Percentiles rank a stretch among this genome's conserved stretches.
Conservation (phyloP, 768 basidiomycete genomes). For the Flagelloscypha sp. region DNA sequence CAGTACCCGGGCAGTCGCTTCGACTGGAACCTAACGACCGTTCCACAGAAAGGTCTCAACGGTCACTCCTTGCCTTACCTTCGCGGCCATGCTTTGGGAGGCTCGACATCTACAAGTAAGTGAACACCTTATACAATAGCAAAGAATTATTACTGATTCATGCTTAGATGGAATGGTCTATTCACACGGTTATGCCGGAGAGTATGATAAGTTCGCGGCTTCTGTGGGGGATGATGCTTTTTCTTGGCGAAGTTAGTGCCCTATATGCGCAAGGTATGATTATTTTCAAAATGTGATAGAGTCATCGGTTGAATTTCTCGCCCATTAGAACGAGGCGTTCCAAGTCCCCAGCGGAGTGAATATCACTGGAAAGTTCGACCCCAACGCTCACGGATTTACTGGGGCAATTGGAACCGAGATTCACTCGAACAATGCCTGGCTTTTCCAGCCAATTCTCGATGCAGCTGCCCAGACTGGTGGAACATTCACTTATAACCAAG, state of each 20-base stretch:
- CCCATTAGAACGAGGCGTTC: conserved; percentile 23
- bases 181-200: conserved; percentile 22
- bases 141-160: too few species aligned
- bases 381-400: conserved; percentile 17
- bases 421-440: conserved; percentile 12
- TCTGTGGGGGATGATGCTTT: conserved; percentile 22
- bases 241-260: conserved; percentile 21
- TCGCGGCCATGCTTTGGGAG: conserved; percentile 24
- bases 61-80: conserved; percentile 18
- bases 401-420: conserved; percentile 19
- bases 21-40: conserved; percentile 17
- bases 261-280: conserved; percentile 20
- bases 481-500: conserved; percentile 23
- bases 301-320: not conserved
- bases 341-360: conserved; percentile 21
- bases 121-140: conserved; percentile 2
- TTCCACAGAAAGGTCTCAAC: conserved; percentile 5
- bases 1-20: too few species aligned
- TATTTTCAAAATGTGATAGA: too few species aligned
- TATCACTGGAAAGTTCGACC: conserved; percentile 20
- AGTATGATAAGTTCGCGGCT: conserved; percentile 21
- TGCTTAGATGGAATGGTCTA: conserved; percentile 17
- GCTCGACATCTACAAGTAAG: conserved; percentile 23
- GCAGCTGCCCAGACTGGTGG: conserved; percentile 14
- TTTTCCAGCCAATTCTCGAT: conserved; percentile 15